phyloP scores from a whole-genome alignment of 495 filamentous ascomycete genomes.

The Aspergillus funiculosus region DNA sequence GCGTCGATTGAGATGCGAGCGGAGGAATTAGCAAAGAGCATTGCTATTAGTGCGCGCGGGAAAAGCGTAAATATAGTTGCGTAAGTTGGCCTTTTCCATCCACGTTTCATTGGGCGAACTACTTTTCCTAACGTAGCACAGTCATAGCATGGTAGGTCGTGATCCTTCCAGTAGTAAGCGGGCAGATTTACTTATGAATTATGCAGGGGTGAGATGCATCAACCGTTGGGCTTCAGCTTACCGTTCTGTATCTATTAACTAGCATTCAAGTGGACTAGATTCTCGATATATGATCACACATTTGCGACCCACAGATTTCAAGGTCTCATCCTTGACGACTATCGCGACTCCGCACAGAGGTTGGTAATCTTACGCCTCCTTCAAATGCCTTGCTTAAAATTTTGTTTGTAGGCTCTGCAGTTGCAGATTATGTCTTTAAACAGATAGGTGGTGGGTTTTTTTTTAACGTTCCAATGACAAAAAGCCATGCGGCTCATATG shows the following conservation, averaged over 20 bases:
- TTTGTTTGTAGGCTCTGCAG: conserved; percentile 55
- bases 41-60: conserved; percentile 59
- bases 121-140: conserved; percentile 26
- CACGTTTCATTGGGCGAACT: not conserved
- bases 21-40: conserved; percentile 56
- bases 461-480: not conserved
- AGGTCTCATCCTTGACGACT: conserved; percentile 76
- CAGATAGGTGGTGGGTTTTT: conserved; percentile 49
- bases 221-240: not conserved
- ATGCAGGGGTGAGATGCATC: conserved; percentile 41
- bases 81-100: conserved; percentile 41
- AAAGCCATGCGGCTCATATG: not conserved
- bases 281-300: conserved; percentile 87
- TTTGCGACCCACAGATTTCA: conserved; percentile 63
- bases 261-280: conserved; percentile 66
- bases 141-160: conserved; percentile 65
- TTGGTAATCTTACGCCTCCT: conserved; percentile 8
- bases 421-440: conserved; percentile 78
- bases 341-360: conserved; percentile 85
- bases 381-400: conserved; percentile 4
- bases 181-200: conserved; percentile 13
- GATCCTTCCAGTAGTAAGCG: not conserved
- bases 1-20: conserved; percentile 75
- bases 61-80: conserved; percentile 85
- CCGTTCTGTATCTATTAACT: conserved; percentile 18